Base-by-base conservation (phyloP, 805 yeast genomes). In the Grigorovia yakushimaensis region DNA sequence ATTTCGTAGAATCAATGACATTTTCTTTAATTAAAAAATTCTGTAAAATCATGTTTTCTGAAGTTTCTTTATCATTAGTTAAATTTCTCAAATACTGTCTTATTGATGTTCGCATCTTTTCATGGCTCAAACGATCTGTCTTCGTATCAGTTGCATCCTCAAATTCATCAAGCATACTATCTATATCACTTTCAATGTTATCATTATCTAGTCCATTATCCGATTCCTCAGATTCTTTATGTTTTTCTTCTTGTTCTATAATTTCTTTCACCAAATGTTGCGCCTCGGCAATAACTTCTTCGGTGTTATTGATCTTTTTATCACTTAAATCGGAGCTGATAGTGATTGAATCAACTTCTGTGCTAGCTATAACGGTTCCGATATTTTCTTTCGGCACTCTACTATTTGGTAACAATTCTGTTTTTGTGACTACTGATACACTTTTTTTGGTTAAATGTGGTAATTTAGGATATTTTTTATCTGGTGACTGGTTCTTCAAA, bases 21-120 rank as follows among this genome's bases (percentile, higher is more conserved):
- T 65, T 61, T 42, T 68, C 63, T 13, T 45, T 39, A 1, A 52
- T 42, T 3, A 86, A 52, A 57, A 89, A 89, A 21, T 71, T 71
- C 23, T 69, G 60, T 41, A 88, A 70, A 4, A 71, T 65, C 0
- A 70, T 66, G 38, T 81, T 75, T 44, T 74, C 72, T 1, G 79
- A 69, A 0, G 87, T 73, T 42, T 78, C 82, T 5, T 77, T 72
- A 41, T 77, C 74, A 33, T 73, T 67, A 9, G 76, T 57, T 17
- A 89, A 63, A 1, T 72, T 62, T 24, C 73, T 69, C 43, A 91
- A 58, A 57, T 85, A 91, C 0, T 88, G 85, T 42, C 97, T 71
- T 41, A 91, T 70, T 0, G 94, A 77, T 9, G 88, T 72, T 40
- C 98, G 70, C 54, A 87, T 74, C 53, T 79, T 81, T 61, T 91